Conservation (phyloP, 2,329 filamentous ascomycete genomes). For the Emydomyces testavorans region DNA sequence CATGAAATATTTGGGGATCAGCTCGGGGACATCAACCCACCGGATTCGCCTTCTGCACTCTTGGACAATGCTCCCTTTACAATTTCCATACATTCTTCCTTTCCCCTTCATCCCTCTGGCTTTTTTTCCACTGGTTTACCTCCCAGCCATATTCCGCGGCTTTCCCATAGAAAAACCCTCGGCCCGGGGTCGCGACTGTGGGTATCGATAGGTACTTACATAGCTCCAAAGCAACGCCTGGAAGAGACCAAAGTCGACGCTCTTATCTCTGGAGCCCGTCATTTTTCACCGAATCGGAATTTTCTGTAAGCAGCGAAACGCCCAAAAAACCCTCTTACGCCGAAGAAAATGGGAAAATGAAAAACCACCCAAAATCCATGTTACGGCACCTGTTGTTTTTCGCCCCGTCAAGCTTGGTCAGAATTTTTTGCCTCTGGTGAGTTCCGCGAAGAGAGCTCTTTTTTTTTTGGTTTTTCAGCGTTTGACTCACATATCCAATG, state of each 20-base stretch:
- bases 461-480: background rate
- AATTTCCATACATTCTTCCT: no score
- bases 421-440: no score
- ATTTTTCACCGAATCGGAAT: no score
- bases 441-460: no score
- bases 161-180: background rate
- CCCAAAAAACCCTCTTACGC: background rate
- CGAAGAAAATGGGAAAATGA: background rate
- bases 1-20: no score
- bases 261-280: background rate
- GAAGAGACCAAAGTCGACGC: background rate
- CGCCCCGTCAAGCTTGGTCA: background rate
- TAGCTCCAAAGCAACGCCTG: background rate
- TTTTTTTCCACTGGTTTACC: background rate
- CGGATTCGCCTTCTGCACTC: no score
- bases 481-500: background rate
- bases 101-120: background rate
- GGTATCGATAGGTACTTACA: no score
- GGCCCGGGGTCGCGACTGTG: background rate
- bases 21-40: no score
- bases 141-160: background rate
- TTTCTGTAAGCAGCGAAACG: no score
- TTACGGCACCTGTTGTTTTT: constrained; percentile 2
- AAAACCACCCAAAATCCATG: background rate
- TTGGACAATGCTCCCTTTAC: no score